Conservation (phyloP, 1,284 basidiomycete genomes). For the Rhodotorula sp. region DNA sequence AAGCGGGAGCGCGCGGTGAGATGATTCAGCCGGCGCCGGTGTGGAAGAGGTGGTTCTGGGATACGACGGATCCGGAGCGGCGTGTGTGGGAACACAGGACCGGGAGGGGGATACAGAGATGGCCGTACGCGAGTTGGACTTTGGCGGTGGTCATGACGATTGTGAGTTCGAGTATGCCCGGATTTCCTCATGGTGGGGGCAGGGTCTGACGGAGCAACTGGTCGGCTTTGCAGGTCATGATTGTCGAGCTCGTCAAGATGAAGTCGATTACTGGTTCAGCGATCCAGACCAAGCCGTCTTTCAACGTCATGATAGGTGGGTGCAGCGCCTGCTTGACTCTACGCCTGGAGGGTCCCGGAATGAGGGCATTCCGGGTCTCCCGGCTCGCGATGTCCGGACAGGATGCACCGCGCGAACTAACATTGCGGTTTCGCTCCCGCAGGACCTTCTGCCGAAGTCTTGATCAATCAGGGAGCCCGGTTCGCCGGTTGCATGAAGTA, state of each 20-base stretch:
- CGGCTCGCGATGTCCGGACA: background rate
- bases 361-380: no score
- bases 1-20: background rate
- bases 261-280: conserved; percentile 45
- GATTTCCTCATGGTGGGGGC: no score
- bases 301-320: conserved; percentile 74
- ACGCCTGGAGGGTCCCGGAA: no score
- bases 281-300: conserved; percentile 59
- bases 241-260: conserved; percentile 33
- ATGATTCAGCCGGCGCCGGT: conserved; percentile 19
- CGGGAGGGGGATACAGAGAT: conserved; percentile 74
- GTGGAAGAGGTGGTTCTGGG: conserved; percentile 39
- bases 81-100: conserved; percentile 55
- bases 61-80: conserved; percentile 44
- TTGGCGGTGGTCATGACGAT: conserved; percentile 66
- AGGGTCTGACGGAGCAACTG: no score
- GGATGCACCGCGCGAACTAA: background rate
- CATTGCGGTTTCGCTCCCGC: conserved; percentile 45
- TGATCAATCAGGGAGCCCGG: conserved; percentile 83
- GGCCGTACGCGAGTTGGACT: conserved; percentile 61
- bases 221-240: conserved; percentile 15
- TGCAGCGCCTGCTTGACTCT: background rate
- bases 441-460: conserved; percentile 77
- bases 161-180: conserved; percentile 47
- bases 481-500: conserved; percentile 85